Conservation (phyloP, 352 stramenopile genomes). For the Globisporangium parvum region DNA sequence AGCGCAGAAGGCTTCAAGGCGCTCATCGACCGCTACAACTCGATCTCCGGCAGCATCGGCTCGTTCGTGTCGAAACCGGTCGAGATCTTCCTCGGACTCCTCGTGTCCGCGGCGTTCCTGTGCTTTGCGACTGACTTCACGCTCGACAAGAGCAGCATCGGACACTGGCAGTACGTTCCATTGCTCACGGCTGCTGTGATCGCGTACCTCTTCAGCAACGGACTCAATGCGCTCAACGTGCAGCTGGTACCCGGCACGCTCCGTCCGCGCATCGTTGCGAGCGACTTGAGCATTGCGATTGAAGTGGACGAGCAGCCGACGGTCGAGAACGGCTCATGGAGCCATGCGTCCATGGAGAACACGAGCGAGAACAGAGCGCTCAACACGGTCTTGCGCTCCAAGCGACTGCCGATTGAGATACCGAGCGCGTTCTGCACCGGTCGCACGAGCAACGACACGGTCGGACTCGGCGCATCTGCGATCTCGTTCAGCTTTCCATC, state of each 20-base stretch:
- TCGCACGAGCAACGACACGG: too few relatives aligned
- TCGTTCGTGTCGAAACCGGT: conserved; percentile 1
- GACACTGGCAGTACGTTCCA: conserved; percentile 1
- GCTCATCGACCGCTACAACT: conserved; percentile 10
- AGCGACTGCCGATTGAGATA: not conserved
- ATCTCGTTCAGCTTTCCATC: conserved; percentile 15
- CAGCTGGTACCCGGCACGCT: not conserved
- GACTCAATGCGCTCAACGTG: conserved; percentile 7
- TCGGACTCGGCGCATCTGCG: too few relatives aligned
- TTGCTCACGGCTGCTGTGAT: not conserved
- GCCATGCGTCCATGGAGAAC: too few relatives aligned
- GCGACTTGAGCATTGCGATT: too few relatives aligned
- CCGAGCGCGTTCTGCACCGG: too few relatives aligned
- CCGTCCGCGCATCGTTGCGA: too few relatives aligned
- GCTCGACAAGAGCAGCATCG: not conserved
- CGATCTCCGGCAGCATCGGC: conserved; percentile 1
- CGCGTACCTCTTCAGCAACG: conserved; percentile 9
- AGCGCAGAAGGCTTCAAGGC: not conserved
- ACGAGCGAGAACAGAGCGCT: too few relatives aligned
- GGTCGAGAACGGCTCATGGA: too few relatives aligned
- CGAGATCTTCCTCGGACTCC: conserved; percentile 1
- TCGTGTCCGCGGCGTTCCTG: conserved; percentile 2
- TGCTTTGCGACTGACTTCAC: conserved; percentile 9
- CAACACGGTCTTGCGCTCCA: conserved; percentile 16
- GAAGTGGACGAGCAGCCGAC: too few relatives aligned